Conservation (phyloP, 768 basidiomycete genomes). For the Pulveroboletus sp. region DNA sequence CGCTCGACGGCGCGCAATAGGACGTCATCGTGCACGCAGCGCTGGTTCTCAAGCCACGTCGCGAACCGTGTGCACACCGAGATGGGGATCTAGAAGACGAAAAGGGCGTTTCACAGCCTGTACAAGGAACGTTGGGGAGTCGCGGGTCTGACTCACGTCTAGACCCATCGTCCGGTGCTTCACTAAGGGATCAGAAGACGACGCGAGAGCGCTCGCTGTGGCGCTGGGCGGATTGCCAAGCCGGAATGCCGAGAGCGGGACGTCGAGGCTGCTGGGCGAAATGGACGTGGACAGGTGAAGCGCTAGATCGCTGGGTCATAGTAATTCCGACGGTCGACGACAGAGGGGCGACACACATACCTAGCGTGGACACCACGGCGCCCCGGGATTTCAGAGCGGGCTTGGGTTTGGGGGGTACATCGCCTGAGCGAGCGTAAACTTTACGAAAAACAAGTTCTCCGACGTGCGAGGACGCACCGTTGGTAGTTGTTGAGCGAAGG, state of each 20-base stretch:
- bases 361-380: not conserved
- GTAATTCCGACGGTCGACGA: not conserved
- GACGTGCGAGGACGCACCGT: slow-evolving; percentile 3
- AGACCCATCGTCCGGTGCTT: slow-evolving; percentile 6
- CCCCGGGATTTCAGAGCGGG: not conserved
- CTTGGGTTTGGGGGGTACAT: not conserved
- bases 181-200: not conserved
- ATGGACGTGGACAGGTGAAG: no score
- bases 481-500: no score
- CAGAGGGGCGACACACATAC: slow-evolving; percentile 2
- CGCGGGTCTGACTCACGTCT: slow-evolving; percentile 10
- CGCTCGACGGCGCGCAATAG: slow-evolving; percentile 22
- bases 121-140: no score
- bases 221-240: not conserved
- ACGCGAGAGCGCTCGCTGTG: no score
- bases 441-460: no score
- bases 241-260: not conserved
- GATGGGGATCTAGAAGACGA: slow-evolving; percentile 8
- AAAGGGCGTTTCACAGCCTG: no score
- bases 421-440: no score
- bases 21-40: not conserved
- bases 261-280: not conserved
- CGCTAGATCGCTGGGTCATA: not conserved
- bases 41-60: slow-evolving; percentile 16
- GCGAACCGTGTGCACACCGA: slow-evolving; percentile 14